Evolutionary conservation across 1,139 yeast species (phyloP), one percentile per base, ranked within the genome.

Genomic region (Williopsis jadinii): DNA sequence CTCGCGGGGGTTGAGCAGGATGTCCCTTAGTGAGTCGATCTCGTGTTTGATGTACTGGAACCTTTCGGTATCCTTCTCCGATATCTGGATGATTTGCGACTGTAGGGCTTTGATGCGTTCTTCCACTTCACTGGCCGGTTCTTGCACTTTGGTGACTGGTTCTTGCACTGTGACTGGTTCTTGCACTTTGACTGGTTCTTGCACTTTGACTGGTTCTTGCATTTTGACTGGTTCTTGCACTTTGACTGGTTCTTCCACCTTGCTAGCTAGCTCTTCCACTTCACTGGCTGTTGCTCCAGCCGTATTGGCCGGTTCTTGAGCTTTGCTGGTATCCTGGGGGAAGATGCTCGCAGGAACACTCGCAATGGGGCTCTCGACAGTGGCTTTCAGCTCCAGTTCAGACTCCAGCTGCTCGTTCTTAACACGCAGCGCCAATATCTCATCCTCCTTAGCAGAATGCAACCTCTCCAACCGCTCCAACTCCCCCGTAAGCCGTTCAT

Each of bases 41-140:
- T 52, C 57, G 14, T 42, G 42, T 28, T 48, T 45, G 30, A 53
- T 41, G n/a, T 39, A 47, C 10, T 44, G 45, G 32, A 50, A 41
- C 13, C 43, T 42, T 10, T 43, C 40, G 19, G 43, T 46, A 19
- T 48, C 41, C 12, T 38, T 36, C 9, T 38, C 38, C 15, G 27
- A 42, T 9, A 42, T 35, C 10, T 37, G 28, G 3, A 37, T 14
- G 3, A 50, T 39, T 15, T 43, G 40, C 5, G 19, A 19, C 29
- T 47, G 46, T 38, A 50, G 43, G 11, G 32, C 34, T 15, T 34
- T 31, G 29, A 51, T 45, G 30, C 47, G 41, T 11, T 41, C 32
- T n/a, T 49, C 53, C 29, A 42, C 41, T 10, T 39, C 28, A 8
- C 39, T 19, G 5, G 28, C 13, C 8, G 14, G 9, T 19, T 11